phyloP scores from a whole-genome alignment of 1,139 yeast species.

The Lodderomyces theae region DNA sequence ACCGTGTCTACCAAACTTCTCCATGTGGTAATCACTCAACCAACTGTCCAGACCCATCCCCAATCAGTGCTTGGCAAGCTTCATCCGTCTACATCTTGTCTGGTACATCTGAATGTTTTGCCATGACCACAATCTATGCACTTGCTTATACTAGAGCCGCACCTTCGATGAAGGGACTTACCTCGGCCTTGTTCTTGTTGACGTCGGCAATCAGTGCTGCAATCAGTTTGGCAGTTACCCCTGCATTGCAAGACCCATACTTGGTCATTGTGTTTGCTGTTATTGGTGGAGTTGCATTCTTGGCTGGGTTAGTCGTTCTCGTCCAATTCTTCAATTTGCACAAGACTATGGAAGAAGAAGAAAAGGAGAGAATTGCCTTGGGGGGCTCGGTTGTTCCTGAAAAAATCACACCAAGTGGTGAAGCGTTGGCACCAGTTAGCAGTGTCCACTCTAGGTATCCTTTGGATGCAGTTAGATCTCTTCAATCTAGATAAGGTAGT shows the following conservation, averaged over 20 bases:
- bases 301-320: slow-evolving; percentile 43
- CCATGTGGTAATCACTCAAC: slow-evolving; percentile 46
- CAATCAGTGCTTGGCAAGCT: slow-evolving; percentile 58
- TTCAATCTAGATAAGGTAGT: not conserved
- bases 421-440: not conserved
- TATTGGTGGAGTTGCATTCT: slow-evolving; percentile 44
- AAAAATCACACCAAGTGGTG: slow-evolving; percentile 1
- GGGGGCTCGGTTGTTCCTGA: slow-evolving; percentile 1
- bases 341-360: slow-evolving; percentile 47
- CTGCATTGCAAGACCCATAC: slow-evolving; percentile 54
- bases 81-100: slow-evolving; percentile 50
- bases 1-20: slow-evolving; percentile 31
- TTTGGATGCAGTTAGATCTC: not conserved
- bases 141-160: slow-evolving; percentile 72
- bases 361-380: slow-evolving; percentile 24
- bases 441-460: slow-evolving; percentile 1
- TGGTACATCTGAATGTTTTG: slow-evolving; percentile 69
- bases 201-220: slow-evolving; percentile 62
- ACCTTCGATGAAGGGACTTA: slow-evolving; percentile 63
- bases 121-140: slow-evolving; percentile 66
- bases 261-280: slow-evolving; percentile 56
- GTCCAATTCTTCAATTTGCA: slow-evolving; percentile 53
- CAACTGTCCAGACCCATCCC: slow-evolving; percentile 48
- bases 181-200: slow-evolving; percentile 63
- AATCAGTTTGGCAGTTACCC: slow-evolving; percentile 51